phyloP scores from a whole-genome alignment of 352 stramenopile genomes.

The Phytophthora ohioensis region DNA sequence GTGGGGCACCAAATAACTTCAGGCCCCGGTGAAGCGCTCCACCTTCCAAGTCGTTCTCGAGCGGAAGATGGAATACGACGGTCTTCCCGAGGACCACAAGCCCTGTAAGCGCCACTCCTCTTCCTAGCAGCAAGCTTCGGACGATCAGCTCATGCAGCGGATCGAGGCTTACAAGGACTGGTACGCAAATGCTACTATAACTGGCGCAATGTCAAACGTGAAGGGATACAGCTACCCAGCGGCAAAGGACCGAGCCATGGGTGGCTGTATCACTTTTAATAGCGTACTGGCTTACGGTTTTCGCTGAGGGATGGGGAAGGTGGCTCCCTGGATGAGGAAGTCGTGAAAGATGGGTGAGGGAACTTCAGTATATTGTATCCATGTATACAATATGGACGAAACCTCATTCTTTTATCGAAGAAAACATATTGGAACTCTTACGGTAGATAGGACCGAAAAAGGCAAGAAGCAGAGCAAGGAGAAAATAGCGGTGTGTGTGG shows the following conservation, averaged over 20 bases:
- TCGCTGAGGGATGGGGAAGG: slow-evolving; percentile 7
- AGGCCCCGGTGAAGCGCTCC: neutral
- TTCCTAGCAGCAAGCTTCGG: neutral
- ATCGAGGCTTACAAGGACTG: neutral
- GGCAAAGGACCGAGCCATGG: slow-evolving; percentile 7
- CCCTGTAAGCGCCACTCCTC: neutral
- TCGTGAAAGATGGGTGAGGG: neutral
- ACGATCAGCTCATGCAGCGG: slow-evolving; percentile 1
- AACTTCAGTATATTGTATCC: neutral
- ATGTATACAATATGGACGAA: slow-evolving; percentile 28
- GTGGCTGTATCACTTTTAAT: slow-evolving; percentile 25
- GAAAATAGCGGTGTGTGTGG: slow-evolving; percentile 16
- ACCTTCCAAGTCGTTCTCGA: neutral
- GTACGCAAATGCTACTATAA: slow-evolving; percentile 6
- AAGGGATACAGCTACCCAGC: slow-evolving; percentile 9
- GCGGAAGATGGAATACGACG: neutral
- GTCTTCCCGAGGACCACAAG: neutral
- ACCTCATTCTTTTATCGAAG: slow-evolving; percentile 20
- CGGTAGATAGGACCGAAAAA: too few relatives aligned
- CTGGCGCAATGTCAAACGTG: neutral
- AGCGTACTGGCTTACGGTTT: slow-evolving; percentile 6
- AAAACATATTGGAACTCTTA: neutral
- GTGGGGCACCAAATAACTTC: neutral
- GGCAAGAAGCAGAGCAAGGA: neutral
- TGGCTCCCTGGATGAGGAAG: slow-evolving; percentile 6